A percentile compares a stretch with the other conserved stretches of the same genome.
These are phyloP conservation scores for Aspergillus chevalieri DNA, from an alignment of 2,329 filamentous ascomycete species.

Conservation along the genomic window DNA sequence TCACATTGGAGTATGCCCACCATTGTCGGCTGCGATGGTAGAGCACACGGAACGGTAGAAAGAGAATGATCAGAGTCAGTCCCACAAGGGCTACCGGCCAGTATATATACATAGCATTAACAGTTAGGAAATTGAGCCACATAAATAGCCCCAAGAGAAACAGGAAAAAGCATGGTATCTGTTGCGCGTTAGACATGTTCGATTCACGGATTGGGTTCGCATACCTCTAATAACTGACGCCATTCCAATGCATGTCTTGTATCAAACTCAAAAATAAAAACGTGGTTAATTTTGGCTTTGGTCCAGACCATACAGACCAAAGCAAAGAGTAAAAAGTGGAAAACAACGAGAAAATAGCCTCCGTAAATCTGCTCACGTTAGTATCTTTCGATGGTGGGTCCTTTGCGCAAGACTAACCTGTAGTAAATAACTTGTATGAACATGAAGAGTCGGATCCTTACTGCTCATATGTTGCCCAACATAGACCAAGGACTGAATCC, in stretches of 20 bases:
- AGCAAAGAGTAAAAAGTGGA: slow-evolving; percentile 78
- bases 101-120: slow-evolving; percentile 67
- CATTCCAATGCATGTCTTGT: slow-evolving; percentile 79
- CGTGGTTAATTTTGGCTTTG: slow-evolving; percentile 82
- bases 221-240: slow-evolving; percentile 71
- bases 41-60: slow-evolving; percentile 68
- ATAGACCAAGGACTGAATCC: slow-evolving; percentile 59
- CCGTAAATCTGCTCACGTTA: slow-evolving; percentile 65
- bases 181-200: slow-evolving; percentile 10
- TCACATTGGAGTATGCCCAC: slow-evolving; percentile 82
- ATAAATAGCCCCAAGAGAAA: slow-evolving; percentile 69
- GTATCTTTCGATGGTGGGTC: slow-evolving; percentile 3
- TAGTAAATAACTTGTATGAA: slow-evolving; percentile 62
- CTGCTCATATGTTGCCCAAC: slow-evolving; percentile 49
- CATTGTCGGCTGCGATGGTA: slow-evolving; percentile 74
- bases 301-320: slow-evolving; percentile 80
- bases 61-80: slow-evolving; percentile 61
- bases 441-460: slow-evolving; percentile 43
- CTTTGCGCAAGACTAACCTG: slow-evolving; percentile 44
- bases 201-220: slow-evolving; percentile 7
- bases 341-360: slow-evolving; percentile 79
- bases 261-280: slow-evolving; percentile 96
- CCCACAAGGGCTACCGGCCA: slow-evolving; percentile 77
- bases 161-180: slow-evolving; percentile 77
- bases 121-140: slow-evolving; percentile 81